These are phyloP conservation scores for Pyrenochaeta sp. DNA, from an alignment of 2,329 filamentous ascomycete genomes.

Conservation along the genomic window DNA sequence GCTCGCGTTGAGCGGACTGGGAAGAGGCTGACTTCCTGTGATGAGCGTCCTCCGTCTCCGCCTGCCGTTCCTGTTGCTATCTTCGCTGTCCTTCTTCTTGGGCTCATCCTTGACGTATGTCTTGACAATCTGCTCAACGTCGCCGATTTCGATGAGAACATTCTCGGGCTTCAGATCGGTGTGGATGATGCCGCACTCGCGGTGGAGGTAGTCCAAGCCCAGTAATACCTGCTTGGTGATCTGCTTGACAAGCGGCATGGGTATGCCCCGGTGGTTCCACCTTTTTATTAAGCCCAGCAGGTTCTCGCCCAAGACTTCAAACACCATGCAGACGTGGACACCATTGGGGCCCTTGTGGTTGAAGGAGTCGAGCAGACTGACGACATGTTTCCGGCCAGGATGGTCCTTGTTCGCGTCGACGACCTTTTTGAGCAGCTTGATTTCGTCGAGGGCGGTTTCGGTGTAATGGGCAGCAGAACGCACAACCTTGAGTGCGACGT, in stretches of 20 bases:
- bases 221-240: slow-evolving; percentile 98
- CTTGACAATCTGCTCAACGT: slow-evolving; percentile 98
- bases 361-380: slow-evolving; percentile 95
- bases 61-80: slow-evolving; percentile 90
- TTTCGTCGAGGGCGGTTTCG: slow-evolving; percentile 98
- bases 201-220: slow-evolving; percentile 93
- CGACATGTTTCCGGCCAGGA: slow-evolving; percentile 92
- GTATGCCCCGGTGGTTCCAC: slow-evolving; percentile 97
- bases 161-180: slow-evolving; percentile 98
- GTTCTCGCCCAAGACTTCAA: slow-evolving; percentile 96
- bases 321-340: slow-evolving; percentile 98
- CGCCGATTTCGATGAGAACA: slow-evolving; percentile 97
- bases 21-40: slow-evolving; percentile 94
- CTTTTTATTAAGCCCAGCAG: slow-evolving; percentile 94
- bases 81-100: slow-evolving; percentile 74
- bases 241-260: slow-evolving; percentile 95
- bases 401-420: slow-evolving; percentile 95
- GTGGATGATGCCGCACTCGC: slow-evolving; percentile 98
- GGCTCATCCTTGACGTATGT: slow-evolving; percentile 87
- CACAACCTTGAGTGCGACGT: slow-evolving; percentile 97
- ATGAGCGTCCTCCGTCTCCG: slow-evolving; percentile 91
- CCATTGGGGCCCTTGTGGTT: slow-evolving; percentile 98
- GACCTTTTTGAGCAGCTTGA: slow-evolving; percentile 96
- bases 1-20: slow-evolving; percentile 90
- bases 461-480: slow-evolving; percentile 98